phyloP scores from a whole-genome alignment of 2,329 filamentous ascomycete genomes.

The Ophiosphaerella narmari region DNA sequence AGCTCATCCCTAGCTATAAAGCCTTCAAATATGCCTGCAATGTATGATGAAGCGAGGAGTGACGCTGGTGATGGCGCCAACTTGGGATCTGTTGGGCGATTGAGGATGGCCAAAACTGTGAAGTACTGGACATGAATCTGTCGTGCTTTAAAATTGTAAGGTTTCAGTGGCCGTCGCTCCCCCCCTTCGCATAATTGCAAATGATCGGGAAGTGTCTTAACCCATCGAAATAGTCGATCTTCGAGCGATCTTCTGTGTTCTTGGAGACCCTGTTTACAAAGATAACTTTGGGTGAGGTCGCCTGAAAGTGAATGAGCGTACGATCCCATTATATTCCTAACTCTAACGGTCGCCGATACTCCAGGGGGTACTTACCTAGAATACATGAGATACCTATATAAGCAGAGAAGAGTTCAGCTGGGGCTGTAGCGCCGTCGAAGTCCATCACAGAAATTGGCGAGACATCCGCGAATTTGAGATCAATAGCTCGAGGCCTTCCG shows the following conservation, averaged over 20 bases:
- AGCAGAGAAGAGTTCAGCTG: slow-evolving; percentile 45
- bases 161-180: slow-evolving; percentile 27
- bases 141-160: slow-evolving; percentile 43
- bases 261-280: slow-evolving; percentile 40
- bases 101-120: slow-evolving; percentile 46
- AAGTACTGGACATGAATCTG: slow-evolving; percentile 49
- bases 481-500: slow-evolving; percentile 48
- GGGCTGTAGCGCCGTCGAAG: slow-evolving; percentile 35
- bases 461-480: slow-evolving; percentile 48
- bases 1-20: slow-evolving; percentile 50
- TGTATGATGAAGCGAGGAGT: slow-evolving; percentile 48
- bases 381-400: slow-evolving; percentile 49
- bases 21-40: slow-evolving; percentile 51
- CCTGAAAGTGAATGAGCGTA: slow-evolving; percentile 20
- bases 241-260: slow-evolving; percentile 42
- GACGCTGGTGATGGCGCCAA: slow-evolving; percentile 44
- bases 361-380: slow-evolving; percentile 23
- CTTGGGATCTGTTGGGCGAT: slow-evolving; percentile 39
- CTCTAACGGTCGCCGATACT: no score
- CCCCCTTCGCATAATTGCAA: slow-evolving; percentile 31
- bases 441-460: slow-evolving; percentile 43
- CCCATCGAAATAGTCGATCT: slow-evolving; percentile 48
- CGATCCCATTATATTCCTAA: background rate
- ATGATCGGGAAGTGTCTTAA: slow-evolving; percentile 43
- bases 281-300: slow-evolving; percentile 47